Evolutionary conservation across 1,284 basidiomycete genomes (phyloP).

Genomic region (Malassezia pachydermatis): DNA sequence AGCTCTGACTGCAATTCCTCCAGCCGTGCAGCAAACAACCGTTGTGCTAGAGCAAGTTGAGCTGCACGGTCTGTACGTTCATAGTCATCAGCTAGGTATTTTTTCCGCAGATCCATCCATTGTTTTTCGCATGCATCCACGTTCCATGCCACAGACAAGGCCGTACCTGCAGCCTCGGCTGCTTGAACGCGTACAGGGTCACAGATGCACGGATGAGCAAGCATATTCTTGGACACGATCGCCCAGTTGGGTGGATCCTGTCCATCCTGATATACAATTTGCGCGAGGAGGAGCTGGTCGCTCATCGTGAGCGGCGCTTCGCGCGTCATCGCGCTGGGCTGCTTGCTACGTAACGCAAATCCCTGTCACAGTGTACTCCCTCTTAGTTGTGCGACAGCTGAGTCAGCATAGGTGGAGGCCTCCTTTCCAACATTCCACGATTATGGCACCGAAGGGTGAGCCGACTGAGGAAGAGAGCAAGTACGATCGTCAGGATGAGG

Average conservation of each 20-base stretch:
- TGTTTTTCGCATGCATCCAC: slow-evolving; percentile 35
- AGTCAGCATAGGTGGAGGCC: background rate
- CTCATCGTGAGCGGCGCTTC: slow-evolving; percentile 19
- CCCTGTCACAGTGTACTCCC: background rate
- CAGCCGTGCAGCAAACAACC: slow-evolving; percentile 38
- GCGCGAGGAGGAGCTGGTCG: slow-evolving; percentile 43
- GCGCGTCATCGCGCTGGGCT: slow-evolving; percentile 4
- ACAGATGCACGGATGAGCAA: slow-evolving; percentile 23
- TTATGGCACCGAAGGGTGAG: too few relatives aligned
- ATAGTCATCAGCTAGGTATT: slow-evolving; percentile 17
- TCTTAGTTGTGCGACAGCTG: background rate
- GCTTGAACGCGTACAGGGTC: slow-evolving; percentile 16
- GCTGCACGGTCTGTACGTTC: slow-evolving; percentile 21
- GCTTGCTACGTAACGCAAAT: background rate
- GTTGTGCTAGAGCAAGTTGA: slow-evolving; percentile 37
- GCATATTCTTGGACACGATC: slow-evolving; percentile 26
- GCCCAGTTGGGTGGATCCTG: slow-evolving; percentile 36
- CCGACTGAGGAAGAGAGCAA: background rate
- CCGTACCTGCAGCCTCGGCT: background rate
- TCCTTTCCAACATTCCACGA: too few relatives aligned
- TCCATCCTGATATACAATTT: slow-evolving; percentile 38
- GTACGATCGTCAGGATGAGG: slow-evolving; percentile 39
- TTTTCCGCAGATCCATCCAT: slow-evolving; percentile 34
- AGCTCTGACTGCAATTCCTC: slow-evolving; percentile 33
- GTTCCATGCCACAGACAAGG: slow-evolving; percentile 21